phyloP scores from a whole-genome alignment of 2,329 filamentous ascomycete genomes.

The Alternaria dauci region DNA sequence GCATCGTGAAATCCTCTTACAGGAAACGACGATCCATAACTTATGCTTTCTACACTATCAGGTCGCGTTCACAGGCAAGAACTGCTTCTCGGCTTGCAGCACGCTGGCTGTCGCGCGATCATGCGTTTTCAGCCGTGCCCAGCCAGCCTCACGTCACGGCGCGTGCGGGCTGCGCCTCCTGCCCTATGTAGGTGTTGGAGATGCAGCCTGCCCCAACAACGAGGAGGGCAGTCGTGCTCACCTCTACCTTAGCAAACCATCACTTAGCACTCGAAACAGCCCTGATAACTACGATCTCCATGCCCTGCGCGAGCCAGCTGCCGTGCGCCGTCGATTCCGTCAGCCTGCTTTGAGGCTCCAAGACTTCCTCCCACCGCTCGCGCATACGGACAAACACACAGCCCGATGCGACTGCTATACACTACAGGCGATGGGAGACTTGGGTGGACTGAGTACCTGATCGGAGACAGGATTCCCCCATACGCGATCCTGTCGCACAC shows the following conservation, averaged over 20 bases:
- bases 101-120: constrained; percentile 12
- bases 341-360: constrained; percentile 15
- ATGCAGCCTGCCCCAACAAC: constrained; percentile 15
- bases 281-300: constrained; percentile 6
- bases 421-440: constrained; percentile 1
- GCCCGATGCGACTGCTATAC: constrained; percentile 20
- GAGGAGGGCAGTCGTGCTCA: constrained; percentile 10
- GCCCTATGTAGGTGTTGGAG: constrained; percentile 1
- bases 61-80: constrained; percentile 2
- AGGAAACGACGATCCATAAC: not conserved
- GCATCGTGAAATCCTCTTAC: not conserved
- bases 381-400: constrained; percentile 10
- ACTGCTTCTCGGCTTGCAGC: constrained; percentile 1
- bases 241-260: constrained; percentile 8
- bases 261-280: constrained; percentile 5
- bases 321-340: constrained; percentile 11
- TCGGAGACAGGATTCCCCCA: constrained; percentile 9
- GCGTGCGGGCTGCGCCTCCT: constrained; percentile 19
- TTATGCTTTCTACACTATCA: not conserved
- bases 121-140: constrained; percentile 18
- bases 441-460: constrained; percentile 10
- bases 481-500: constrained; percentile 25
- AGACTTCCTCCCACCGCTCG: constrained; percentile 13
- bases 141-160: constrained; percentile 20
- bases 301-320: constrained; percentile 9